Conservation (phyloP, 148 eudicot genomes). For the Pharnaceum exiguum region DNA sequence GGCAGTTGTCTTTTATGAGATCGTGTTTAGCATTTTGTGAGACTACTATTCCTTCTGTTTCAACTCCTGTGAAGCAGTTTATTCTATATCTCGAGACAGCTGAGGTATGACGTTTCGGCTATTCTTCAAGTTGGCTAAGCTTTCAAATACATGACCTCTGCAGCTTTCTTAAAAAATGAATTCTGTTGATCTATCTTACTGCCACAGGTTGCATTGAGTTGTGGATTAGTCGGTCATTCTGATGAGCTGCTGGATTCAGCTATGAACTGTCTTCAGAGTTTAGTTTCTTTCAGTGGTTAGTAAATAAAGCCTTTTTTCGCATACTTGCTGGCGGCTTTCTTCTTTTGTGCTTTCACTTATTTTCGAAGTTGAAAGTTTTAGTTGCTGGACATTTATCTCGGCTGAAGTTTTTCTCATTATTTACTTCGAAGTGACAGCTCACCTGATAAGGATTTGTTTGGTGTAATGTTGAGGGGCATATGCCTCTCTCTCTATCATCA, state of each 20-base stretch:
- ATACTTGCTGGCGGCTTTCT: background rate
- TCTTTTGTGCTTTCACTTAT: too few species aligned
- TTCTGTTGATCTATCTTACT: background rate
- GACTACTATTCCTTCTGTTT: constrained; percentile 72
- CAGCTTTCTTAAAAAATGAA: background rate
- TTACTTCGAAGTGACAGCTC: too few species aligned
- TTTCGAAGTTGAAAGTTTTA: too few species aligned
- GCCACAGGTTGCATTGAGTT: constrained; percentile 52
- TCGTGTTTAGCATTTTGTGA: constrained; percentile 73
- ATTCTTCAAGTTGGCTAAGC: background rate
- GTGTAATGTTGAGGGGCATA: too few species aligned
- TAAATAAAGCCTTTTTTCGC: background rate
- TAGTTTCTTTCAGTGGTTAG: constrained; percentile 44
- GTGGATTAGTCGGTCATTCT: constrained; percentile 62
- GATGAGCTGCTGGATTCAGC: constrained; percentile 70
- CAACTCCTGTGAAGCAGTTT: constrained; percentile 41
- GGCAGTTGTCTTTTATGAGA: constrained; percentile 38
- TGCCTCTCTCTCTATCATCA: too few species aligned
- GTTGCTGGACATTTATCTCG: too few species aligned
- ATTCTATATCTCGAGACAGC: constrained; percentile 68
- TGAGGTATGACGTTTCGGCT: constrained; percentile 36
- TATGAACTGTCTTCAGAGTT: constrained; percentile 37
- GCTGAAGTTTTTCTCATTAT: too few species aligned
- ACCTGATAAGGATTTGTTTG: too few species aligned
- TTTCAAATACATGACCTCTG: background rate